phyloP scores from a whole-genome alignment of 345 rosid species.

The Moricandia arvensis region DNA sequence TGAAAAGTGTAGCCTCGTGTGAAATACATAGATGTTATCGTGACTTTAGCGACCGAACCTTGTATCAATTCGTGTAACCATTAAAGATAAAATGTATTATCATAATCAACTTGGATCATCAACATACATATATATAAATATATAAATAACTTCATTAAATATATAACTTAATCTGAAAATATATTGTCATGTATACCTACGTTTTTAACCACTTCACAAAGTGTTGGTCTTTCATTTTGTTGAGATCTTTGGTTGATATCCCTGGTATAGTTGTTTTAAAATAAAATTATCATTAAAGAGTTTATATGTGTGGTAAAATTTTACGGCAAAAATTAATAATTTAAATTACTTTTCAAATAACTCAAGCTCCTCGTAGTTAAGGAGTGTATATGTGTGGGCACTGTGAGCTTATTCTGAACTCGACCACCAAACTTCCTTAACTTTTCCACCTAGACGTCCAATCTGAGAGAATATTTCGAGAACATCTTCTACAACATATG shows the following conservation, averaged over 20 bases:
- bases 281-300: no score
- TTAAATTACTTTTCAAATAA: not conserved
- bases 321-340: no score
- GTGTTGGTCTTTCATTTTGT: no score
- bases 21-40: not conserved
- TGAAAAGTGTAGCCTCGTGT: no score
- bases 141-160: no score
- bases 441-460: not conserved
- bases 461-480: not conserved
- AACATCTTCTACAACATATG: not conserved
- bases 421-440: not conserved
- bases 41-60: not conserved
- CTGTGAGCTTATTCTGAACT: not conserved
- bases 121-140: no score
- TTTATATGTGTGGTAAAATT: no score
- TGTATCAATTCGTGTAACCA: not conserved
- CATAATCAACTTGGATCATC: not conserved
- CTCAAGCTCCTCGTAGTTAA: not conserved
- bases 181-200: not conserved
- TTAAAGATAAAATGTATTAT: not conserved
- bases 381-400: not conserved
- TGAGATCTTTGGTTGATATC: not conserved
- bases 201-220: no score
- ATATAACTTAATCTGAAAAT: no score
- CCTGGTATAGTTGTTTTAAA: not conserved